These are phyloP conservation scores for Xylariaceae sp. DNA, from an alignment of 2,329 filamentous ascomycete genomes.

Conservation along the genomic window DNA sequence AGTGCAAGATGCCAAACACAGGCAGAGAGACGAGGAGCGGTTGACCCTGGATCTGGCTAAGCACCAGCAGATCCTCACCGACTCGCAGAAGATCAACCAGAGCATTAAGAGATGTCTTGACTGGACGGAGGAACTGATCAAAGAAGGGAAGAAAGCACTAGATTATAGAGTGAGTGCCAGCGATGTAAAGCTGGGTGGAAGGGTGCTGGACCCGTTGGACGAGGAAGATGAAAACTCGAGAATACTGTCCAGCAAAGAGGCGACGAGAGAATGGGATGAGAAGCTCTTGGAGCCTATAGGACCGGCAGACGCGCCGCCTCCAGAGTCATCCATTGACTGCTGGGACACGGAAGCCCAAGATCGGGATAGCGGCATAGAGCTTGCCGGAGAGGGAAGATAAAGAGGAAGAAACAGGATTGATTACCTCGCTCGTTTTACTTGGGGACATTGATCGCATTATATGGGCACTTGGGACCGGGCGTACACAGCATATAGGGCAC, in stretches of 20 bases:
- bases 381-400: slow-evolving; percentile 37
- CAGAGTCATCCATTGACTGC: slow-evolving; percentile 17
- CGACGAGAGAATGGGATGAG: slow-evolving; percentile 15
- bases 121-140: slow-evolving; percentile 87
- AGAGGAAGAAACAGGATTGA: slow-evolving; percentile 1
- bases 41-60: slow-evolving; percentile 81
- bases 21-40: slow-evolving; percentile 73
- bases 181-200: slow-evolving; percentile 76
- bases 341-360: slow-evolving; percentile 37
- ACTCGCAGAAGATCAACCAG: slow-evolving; percentile 93
- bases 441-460: slow-evolving; percentile 8
- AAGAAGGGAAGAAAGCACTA: slow-evolving; percentile 80
- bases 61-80: slow-evolving; percentile 81
- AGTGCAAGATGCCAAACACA: slow-evolving; percentile 45
- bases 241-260: slow-evolving; percentile 21
- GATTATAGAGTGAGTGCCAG: slow-evolving; percentile 73
- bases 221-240: slow-evolving; percentile 34
- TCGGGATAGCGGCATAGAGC: slow-evolving; percentile 48
- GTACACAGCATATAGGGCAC: slow-evolving; percentile 14
- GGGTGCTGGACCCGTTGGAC: slow-evolving; percentile 65
- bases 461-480: slow-evolving; percentile 8
- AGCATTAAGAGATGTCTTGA: slow-evolving; percentile 83
- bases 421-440: no score
- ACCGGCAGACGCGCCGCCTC: slow-evolving; percentile 6
- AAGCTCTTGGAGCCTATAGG: slow-evolving; percentile 8